Conservation (phyloP, 2,329 filamentous ascomycete genomes). For the Anthostomella pinea region DNA sequence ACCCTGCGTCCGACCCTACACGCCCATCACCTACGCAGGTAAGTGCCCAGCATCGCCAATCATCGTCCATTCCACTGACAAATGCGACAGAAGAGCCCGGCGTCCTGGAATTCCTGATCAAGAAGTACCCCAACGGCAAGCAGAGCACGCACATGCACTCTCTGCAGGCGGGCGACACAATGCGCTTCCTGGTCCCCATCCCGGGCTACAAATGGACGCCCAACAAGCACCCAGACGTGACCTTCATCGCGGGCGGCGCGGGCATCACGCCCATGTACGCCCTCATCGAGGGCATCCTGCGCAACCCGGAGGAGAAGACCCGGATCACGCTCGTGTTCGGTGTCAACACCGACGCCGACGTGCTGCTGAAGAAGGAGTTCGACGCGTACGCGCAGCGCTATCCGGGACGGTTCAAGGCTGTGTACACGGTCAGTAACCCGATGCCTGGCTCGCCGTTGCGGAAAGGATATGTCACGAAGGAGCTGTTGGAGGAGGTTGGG, state of each 20-base stretch:
- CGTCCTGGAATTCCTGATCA: slow-evolving; percentile 62
- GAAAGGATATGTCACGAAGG: slow-evolving; percentile 57
- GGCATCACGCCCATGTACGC: slow-evolving; percentile 72
- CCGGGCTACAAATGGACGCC: slow-evolving; percentile 53
- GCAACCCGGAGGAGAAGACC: slow-evolving; percentile 59
- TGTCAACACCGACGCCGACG: slow-evolving; percentile 61
- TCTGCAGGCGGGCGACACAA: slow-evolving; percentile 57
- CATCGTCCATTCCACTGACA: slow-evolving; percentile 5
- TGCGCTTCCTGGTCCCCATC: slow-evolving; percentile 56
- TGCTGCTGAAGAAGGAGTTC: slow-evolving; percentile 56
- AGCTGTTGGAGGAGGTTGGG: slow-evolving; percentile 50
- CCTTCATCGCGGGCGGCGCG: slow-evolving; percentile 67
- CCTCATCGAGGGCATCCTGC: slow-evolving; percentile 59
- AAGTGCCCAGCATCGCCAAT: slow-evolving; percentile 12
- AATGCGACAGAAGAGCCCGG: slow-evolving; percentile 50
- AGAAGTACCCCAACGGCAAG: slow-evolving; percentile 65
- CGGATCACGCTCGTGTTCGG: slow-evolving; percentile 64
- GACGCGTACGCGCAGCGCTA: slow-evolving; percentile 46
- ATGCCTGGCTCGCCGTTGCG: slow-evolving; percentile 38
- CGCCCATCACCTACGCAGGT: slow-evolving; percentile 56
- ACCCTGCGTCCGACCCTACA: slow-evolving; percentile 64
- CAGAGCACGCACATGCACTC: slow-evolving; percentile 65
- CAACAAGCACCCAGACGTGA: slow-evolving; percentile 50
- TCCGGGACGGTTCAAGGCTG: slow-evolving; percentile 54
- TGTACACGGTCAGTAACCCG: slow-evolving; percentile 56